Evolutionary conservation across 192 early-diverging fungal genomes (phyloP), one percentile per base, ranked within the genome.

Genomic region (Gaertneriomyces sp.): DNA sequence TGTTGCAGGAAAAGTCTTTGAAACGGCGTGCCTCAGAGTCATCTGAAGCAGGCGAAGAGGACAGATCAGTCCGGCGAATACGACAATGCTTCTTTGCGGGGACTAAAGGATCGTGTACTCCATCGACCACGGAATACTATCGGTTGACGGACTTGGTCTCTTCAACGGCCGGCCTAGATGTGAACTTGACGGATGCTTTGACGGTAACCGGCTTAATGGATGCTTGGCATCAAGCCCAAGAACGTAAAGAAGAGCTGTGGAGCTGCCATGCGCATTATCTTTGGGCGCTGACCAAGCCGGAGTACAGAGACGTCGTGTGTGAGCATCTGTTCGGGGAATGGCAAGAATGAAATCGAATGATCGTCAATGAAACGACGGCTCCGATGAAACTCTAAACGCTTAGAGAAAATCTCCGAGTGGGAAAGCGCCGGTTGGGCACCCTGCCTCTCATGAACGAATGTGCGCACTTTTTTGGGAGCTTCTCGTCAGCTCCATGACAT

Each of bases 231-330:
- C 33, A 41, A 9, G 64, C 64, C 8, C 33, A 14, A 17, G 55
- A 14, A n/a, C 42, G 25, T 20, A 16, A 17, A 12, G 63, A 64
- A 39, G 64, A 66, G 54, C 11, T 57, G 11, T 66, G 64, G 64
- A 45, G 41, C n/a, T 66, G 64, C 44, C 64, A 66, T 46, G 54
- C 53, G 8, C 64, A 66, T 45, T 66, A 33, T 46, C 53, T 66
- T 17, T 66, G 53, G 63, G 42, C 9, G 12, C 33, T 9, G 51
- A 66, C 64, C 8, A 45, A 33, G 5, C 64, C 64, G 14, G 42
- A 25, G 6, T 52, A 52, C 38, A 33, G 64, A 12, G 64, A 66
- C 16, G 6, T 45, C 1, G 55, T 66, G 7, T 57, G 53, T 44
- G 42, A 41, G 11, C 52, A 55, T 41, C 43, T 66, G 43, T 66